Evolutionary conservation across 305 asterid genomes (phyloP).

Genomic region (Petunia hybrid): DNA sequence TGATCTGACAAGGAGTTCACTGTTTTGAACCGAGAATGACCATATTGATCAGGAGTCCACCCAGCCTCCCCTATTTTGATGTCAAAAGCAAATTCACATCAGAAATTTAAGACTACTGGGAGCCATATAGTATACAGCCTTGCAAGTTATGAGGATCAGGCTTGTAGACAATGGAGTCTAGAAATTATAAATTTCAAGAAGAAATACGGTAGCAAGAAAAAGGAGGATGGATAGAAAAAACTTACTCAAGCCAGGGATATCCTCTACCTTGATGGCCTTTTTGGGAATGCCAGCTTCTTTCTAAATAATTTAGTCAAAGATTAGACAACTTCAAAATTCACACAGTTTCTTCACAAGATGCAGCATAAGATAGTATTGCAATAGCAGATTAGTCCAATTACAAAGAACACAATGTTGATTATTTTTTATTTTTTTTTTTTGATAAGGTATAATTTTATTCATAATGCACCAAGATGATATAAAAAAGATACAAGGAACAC

Average conservation of each 20-base stretch:
- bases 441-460: no score
- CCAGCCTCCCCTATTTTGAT: constrained; percentile 86
- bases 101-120: constrained; percentile 26
- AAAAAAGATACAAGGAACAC: no score
- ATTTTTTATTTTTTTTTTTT: no score
- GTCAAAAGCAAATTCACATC: constrained; percentile 45
- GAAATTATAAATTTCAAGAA: constrained; percentile 28
- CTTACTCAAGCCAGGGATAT: constrained; percentile 96
- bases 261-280: constrained; percentile 77
- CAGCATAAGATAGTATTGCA: constrained; percentile 30
- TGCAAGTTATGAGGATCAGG: background rate
- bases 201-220: constrained; percentile 4
- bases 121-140: constrained; percentile 9
- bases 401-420: constrained; percentile 22
- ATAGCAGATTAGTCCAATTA: constrained; percentile 20
- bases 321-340: constrained; percentile 33
- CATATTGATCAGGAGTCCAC: constrained; percentile 94
- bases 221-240: constrained; percentile 39
- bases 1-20: constrained; percentile 67
- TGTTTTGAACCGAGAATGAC: constrained; percentile 81
- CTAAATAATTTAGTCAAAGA: constrained; percentile 53
- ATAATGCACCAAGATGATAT: no score
- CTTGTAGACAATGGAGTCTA: background rate
- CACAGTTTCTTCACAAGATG: constrained; percentile 25
- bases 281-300: constrained; percentile 97